These are phyloP conservation scores for Penicillium subrubescens DNA, from an alignment of 495 filamentous ascomycete species.

Conservation along the genomic window DNA sequence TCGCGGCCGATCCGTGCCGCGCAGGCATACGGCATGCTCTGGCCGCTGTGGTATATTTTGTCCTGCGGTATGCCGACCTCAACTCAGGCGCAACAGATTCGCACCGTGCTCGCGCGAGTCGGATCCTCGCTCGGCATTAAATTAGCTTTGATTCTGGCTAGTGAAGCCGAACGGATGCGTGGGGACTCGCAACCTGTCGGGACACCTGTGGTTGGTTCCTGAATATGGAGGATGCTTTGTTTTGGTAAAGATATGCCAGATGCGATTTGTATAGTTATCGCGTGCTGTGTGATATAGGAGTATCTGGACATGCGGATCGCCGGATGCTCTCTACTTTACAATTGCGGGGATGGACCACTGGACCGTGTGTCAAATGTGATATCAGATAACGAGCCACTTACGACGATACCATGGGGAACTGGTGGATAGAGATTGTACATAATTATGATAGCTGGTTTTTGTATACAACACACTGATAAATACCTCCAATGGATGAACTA, in stretches of 20 bases:
- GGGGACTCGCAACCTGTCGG: background rate
- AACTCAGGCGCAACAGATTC: slow-evolving; percentile 34
- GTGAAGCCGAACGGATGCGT: slow-evolving; percentile 25
- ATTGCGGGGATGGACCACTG: background rate
- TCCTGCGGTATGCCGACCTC: slow-evolving; percentile 40
- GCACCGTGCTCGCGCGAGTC: slow-evolving; percentile 28
- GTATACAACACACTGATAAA: background rate
- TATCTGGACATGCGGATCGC: background rate
- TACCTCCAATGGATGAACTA: background rate
- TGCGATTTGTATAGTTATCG: background rate
- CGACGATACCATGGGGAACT: too few species aligned
- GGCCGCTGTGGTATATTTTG: slow-evolving; percentile 48
- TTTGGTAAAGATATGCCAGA: background rate
- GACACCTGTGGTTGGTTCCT: background rate
- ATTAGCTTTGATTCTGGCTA: slow-evolving; percentile 39
- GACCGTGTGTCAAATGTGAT: background rate
- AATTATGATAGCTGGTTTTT: slow-evolving; percentile 8
- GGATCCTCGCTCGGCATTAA: slow-evolving; percentile 43
- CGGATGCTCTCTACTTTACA: too few species aligned
- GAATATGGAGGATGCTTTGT: background rate
- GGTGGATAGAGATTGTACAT: background rate
- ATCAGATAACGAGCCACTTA: background rate
- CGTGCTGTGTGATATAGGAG: background rate
- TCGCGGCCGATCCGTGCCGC: slow-evolving; percentile 33
- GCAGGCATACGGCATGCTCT: slow-evolving; percentile 41